phyloP scores from a whole-genome alignment of 805 yeast species.

The Pichia phayaonensis region DNA sequence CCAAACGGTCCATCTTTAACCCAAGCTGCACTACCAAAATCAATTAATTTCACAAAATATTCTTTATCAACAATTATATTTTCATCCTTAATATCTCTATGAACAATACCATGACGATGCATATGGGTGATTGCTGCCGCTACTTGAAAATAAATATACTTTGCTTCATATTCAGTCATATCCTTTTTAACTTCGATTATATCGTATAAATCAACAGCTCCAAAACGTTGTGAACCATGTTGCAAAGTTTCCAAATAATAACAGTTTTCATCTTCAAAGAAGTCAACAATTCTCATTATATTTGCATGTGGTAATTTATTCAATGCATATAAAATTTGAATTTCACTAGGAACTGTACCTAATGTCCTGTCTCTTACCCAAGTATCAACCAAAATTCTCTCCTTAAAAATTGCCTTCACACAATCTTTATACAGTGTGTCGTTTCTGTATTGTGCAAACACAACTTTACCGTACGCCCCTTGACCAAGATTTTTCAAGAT shows the following conservation, averaged over 20 bases:
- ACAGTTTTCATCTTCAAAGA: conserved; percentile 84
- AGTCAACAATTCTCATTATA: conserved; percentile 78
- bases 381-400: conserved; percentile 88
- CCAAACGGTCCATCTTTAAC: conserved; percentile 89
- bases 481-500: conserved; percentile 80
- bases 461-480: conserved; percentile 95
- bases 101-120: conserved; percentile 82
- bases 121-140: conserved; percentile 73
- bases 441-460: conserved; percentile 59
- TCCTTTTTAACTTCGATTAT: conserved; percentile 77
- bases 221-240: conserved; percentile 62
- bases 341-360: conserved; percentile 96
- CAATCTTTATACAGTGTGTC: conserved; percentile 64
- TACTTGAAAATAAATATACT: conserved; percentile 70
- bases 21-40: conserved; percentile 93
- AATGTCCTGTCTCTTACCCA: conserved; percentile 91
- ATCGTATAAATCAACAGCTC: conserved; percentile 90
- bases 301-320: conserved; percentile 77
- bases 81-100: conserved; percentile 93
- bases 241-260: conserved; percentile 89
- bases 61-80: conserved; percentile 80
- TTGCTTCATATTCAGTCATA: conserved; percentile 75
- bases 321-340: conserved; percentile 82
- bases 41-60: conserved; percentile 79
- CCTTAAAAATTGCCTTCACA: conserved; percentile 84